Percentiles rank a stretch among this genome's conserved stretches.
Evolutionary conservation across 495 filamentous ascomycete genomes (phyloP).

Genomic region (Neurospora sp.): DNA sequence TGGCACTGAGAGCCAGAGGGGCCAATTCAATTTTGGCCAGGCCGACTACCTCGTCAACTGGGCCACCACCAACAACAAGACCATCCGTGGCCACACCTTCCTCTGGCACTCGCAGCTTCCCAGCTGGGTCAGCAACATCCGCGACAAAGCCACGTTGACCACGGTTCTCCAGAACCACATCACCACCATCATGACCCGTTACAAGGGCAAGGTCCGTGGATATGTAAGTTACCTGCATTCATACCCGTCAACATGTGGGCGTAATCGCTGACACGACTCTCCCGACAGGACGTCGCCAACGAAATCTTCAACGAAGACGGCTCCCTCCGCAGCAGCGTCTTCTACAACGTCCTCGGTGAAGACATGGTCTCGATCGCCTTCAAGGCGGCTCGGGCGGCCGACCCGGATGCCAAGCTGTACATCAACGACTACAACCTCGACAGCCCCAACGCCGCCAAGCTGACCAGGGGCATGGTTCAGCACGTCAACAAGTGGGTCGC

Average conservation of each 20-base stretch:
- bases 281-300: constrained; percentile 49
- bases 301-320: constrained; percentile 63
- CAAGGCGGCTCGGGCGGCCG: constrained; percentile 46
- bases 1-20: constrained; percentile 34
- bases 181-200: constrained; percentile 44
- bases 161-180: constrained; percentile 50
- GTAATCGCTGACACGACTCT: neutral
- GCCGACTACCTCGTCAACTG: constrained; percentile 52
- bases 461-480: constrained; percentile 48
- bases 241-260: neutral
- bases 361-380: constrained; percentile 52
- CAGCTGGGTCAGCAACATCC: constrained; percentile 46
- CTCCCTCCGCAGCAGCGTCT: constrained; percentile 43
- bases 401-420: constrained; percentile 51
- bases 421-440: constrained; percentile 63
- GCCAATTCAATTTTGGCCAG: constrained; percentile 39
- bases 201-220: constrained; percentile 51
- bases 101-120: constrained; percentile 59
- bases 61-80: constrained; percentile 44
- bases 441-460: constrained; percentile 36
- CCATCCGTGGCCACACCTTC: constrained; percentile 53
- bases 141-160: constrained; percentile 39
- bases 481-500: constrained; percentile 59
- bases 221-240: constrained; percentile 32
- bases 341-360: constrained; percentile 49